These are phyloP conservation scores for Blepharisma japonicum DNA, from an alignment of 73 alveolate genomes.

Conservation along the genomic window DNA sequence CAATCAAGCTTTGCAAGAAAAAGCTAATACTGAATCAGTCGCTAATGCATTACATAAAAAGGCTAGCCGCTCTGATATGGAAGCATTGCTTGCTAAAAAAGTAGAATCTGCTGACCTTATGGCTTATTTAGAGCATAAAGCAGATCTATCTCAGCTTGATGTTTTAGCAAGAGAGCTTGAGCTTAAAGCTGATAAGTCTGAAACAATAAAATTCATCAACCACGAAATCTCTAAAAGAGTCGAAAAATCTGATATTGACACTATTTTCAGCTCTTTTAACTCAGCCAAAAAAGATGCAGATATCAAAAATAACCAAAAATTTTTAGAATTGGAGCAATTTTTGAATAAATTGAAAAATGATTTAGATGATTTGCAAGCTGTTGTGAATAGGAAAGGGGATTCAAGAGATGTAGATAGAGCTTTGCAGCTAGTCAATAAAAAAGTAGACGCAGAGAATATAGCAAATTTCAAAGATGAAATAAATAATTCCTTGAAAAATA, in stretches of 20 bases:
- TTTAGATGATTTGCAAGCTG: slow-evolving; percentile 34
- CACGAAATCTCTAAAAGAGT: slow-evolving; percentile 28
- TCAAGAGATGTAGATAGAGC: slow-evolving; percentile 28
- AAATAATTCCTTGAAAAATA: background rate
- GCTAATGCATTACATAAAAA: slow-evolving; percentile 84
- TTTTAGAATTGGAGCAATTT: background rate
- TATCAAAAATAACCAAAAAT: slow-evolving; percentile 23
- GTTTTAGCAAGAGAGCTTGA: slow-evolving; percentile 30
- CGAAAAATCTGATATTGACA: slow-evolving; percentile 53
- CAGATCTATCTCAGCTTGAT: slow-evolving; percentile 28
- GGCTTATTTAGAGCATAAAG: slow-evolving; percentile 34
- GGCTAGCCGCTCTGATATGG: slow-evolving; percentile 80
- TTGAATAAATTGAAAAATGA: slow-evolving; percentile 30
- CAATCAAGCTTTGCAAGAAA: slow-evolving; percentile 67
- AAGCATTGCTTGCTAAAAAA: slow-evolving; percentile 47
- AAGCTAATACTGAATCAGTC: slow-evolving; percentile 84
- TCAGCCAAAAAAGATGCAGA: slow-evolving; percentile 42
- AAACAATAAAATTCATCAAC: background rate
- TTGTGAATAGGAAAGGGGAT: slow-evolving; percentile 32
- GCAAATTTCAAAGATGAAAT: background rate
- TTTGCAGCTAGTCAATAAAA: slow-evolving; percentile 19
- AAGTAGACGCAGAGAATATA: slow-evolving; percentile 27
- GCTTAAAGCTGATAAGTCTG: slow-evolving; percentile 28
- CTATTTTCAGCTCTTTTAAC: slow-evolving; percentile 39
- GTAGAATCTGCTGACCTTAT: slow-evolving; percentile 54